These are phyloP conservation scores for Paramecium bursaria DNA, from an alignment of 73 alveolate species.

Conservation along the genomic window DNA sequence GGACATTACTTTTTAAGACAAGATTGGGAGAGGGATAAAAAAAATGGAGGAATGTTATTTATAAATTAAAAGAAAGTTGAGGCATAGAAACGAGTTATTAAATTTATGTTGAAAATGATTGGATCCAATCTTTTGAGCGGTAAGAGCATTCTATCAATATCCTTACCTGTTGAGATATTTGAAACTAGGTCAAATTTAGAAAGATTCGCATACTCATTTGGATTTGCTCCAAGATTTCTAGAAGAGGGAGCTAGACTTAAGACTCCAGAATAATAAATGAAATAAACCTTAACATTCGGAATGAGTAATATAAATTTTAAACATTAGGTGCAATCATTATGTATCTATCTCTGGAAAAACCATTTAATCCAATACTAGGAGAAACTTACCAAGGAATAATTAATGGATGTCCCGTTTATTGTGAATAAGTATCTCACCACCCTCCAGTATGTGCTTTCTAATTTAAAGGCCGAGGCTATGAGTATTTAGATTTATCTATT, in stretches of 20 bases:
- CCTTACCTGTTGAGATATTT: slow-evolving; percentile 84
- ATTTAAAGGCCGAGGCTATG: slow-evolving; percentile 58
- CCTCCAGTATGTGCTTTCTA: slow-evolving; percentile 73
- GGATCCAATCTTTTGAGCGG: slow-evolving; percentile 82
- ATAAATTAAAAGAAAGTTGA: slow-evolving; percentile 54
- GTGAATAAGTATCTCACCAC: slow-evolving; percentile 74
- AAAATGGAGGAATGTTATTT: slow-evolving; percentile 64
- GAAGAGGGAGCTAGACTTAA: slow-evolving; percentile 78
- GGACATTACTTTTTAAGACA: slow-evolving; percentile 67
- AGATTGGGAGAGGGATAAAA: slow-evolving; percentile 66
- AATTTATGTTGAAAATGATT: slow-evolving; percentile 75
- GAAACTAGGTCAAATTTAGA: slow-evolving; percentile 81
- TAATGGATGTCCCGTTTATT: slow-evolving; percentile 73
- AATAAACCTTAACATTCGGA: slow-evolving; percentile 73
- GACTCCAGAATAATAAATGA: slow-evolving; percentile 75
- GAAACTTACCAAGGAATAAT: slow-evolving; percentile 85
- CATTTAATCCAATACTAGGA: slow-evolving; percentile 92
- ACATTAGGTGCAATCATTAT: slow-evolving; percentile 58
- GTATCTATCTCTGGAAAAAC: slow-evolving; percentile 79
- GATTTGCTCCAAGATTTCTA: slow-evolving; percentile 76
- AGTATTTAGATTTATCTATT: neutral
- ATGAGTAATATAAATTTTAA: slow-evolving; percentile 67
- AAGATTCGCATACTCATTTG: slow-evolving; percentile 70
- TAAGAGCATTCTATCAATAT: slow-evolving; percentile 75
- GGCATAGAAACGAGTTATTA: slow-evolving; percentile 76